Percentiles rank a stretch among this genome's conserved stretches.
Evolutionary conservation across 176 grass and related monocot species (phyloP).

Genomic region (Oryza glaberrima): DNA sequence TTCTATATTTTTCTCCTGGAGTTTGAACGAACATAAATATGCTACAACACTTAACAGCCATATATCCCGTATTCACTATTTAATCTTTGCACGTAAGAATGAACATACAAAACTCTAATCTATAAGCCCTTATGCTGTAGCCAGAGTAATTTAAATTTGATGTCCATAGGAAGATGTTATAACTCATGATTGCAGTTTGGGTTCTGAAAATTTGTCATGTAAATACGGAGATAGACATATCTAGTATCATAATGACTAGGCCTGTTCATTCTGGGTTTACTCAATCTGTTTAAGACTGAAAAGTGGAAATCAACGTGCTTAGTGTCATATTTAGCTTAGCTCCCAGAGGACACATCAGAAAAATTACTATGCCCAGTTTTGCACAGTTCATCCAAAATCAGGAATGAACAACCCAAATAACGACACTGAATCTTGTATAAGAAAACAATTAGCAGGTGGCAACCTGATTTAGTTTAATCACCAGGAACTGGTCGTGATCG

Average conservation of each 20-base stretch:
- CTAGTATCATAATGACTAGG: background rate
- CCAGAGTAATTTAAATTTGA: constrained; percentile 3
- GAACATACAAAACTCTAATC: background rate
- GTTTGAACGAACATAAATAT: constrained; percentile 5
- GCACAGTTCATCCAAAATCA: no score
- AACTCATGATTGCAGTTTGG: background rate
- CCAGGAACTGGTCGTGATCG: background rate
- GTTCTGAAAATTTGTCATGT: background rate
- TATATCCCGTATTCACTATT: background rate
- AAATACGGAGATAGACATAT: background rate
- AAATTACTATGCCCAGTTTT: no score
- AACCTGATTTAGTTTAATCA: background rate
- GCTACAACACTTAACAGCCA: constrained; percentile 2
- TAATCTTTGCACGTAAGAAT: background rate
- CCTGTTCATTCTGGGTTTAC: no score
- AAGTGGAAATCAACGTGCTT: no score
- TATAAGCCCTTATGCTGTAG: background rate
- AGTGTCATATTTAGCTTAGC: no score
- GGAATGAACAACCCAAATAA: no score
- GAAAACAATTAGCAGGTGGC: background rate
- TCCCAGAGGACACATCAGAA: no score
- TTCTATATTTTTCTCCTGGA: background rate
- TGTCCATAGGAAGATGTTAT: background rate
- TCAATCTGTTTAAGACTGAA: no score
- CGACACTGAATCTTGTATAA: background rate